Percentiles rank a stretch among this genome's conserved stretches.
Evolutionary conservation across 2,329 filamentous ascomycete species (phyloP).

Genomic region (Diaporthe aspalathi): DNA sequence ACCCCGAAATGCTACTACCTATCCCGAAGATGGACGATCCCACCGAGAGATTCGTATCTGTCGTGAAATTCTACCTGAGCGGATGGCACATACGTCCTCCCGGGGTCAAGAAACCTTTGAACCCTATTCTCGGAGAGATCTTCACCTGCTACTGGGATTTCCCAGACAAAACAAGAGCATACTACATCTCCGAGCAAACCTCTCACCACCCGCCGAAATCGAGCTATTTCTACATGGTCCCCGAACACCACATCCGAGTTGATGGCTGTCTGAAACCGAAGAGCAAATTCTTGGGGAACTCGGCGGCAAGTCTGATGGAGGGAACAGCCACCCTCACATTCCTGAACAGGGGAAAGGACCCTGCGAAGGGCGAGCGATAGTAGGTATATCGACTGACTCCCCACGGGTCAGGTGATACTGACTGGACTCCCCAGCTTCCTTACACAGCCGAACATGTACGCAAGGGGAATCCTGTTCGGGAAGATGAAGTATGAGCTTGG

Average conservation of each 20-base stretch:
- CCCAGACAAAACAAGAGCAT: constrained; percentile 83
- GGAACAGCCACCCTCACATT: constrained; percentile 89
- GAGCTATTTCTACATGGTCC: constrained; percentile 98
- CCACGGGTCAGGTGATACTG: constrained; percentile 27
- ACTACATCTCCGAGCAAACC: constrained; percentile 97
- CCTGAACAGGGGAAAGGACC: constrained; percentile 78
- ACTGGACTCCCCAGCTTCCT: constrained; percentile 72
- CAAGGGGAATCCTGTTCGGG: constrained; percentile 93
- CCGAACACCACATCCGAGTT: constrained; percentile 92
- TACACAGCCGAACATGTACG: constrained; percentile 99
- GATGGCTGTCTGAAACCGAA: constrained; percentile 95
- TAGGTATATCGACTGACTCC: constrained; percentile 57
- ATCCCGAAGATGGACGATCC: constrained; percentile 92
- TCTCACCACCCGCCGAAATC: constrained; percentile 99
- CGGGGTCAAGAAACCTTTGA: constrained; percentile 97
- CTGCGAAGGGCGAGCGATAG: constrained; percentile 84
- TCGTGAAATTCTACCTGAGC: constrained; percentile 97
- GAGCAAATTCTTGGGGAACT: constrained; percentile 96
- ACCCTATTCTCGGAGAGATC: constrained; percentile 94
- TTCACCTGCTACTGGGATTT: constrained; percentile 98
- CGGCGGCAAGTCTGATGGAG: constrained; percentile 98
- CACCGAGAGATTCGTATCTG: constrained; percentile 87
- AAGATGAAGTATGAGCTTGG: constrained; percentile 99
- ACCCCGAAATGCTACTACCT: constrained; percentile 92
- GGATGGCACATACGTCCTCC: constrained; percentile 99